Conservation (phyloP, 1,139 yeast genomes). For the Suhomyces kunorum region DNA sequence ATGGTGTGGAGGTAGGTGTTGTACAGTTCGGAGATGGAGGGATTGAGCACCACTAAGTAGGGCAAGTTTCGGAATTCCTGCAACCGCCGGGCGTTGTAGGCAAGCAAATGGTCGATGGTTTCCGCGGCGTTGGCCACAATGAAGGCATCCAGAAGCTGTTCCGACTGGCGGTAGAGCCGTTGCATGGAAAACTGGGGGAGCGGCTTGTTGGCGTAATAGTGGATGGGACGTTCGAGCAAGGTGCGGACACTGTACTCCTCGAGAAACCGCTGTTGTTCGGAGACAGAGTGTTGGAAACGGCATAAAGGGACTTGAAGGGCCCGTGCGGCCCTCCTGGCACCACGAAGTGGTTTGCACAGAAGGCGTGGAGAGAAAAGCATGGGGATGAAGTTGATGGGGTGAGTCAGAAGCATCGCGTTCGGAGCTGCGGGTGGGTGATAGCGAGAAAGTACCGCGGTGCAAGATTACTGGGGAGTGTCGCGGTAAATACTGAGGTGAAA, state of each 20-base stretch:
- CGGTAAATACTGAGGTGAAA: too few relatives aligned
- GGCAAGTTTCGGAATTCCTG: slow-evolving; percentile 73
- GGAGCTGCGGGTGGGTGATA: too few relatives aligned
- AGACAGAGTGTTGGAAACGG: slow-evolving; percentile 10
- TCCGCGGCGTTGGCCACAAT: slow-evolving; percentile 40
- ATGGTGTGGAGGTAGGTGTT: slow-evolving; percentile 71
- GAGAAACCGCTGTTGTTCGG: slow-evolving; percentile 32
- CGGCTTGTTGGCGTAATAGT: slow-evolving; percentile 48
- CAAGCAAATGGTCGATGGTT: slow-evolving; percentile 45
- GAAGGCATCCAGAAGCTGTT: slow-evolving; percentile 38
- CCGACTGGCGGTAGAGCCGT: slow-evolving; percentile 43
- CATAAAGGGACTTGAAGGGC: neutral
- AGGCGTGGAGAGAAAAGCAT: neutral
- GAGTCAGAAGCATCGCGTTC: too few relatives aligned
- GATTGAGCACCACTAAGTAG: slow-evolving; percentile 80
- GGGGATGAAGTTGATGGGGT: neutral
- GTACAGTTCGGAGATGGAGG: slow-evolving; percentile 84
- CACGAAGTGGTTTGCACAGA: too few relatives aligned
- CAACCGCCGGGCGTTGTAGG: slow-evolving; percentile 55
- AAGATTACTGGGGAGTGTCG: too few relatives aligned
- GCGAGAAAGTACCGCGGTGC: too few relatives aligned
- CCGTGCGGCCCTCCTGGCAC: neutral
- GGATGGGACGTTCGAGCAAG: slow-evolving; percentile 52
- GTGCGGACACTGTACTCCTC: slow-evolving; percentile 53
- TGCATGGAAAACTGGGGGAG: slow-evolving; percentile 52